These are phyloP conservation scores for Pisolithus albus DNA, from an alignment of 768 basidiomycete genomes.

Conservation along the genomic window DNA sequence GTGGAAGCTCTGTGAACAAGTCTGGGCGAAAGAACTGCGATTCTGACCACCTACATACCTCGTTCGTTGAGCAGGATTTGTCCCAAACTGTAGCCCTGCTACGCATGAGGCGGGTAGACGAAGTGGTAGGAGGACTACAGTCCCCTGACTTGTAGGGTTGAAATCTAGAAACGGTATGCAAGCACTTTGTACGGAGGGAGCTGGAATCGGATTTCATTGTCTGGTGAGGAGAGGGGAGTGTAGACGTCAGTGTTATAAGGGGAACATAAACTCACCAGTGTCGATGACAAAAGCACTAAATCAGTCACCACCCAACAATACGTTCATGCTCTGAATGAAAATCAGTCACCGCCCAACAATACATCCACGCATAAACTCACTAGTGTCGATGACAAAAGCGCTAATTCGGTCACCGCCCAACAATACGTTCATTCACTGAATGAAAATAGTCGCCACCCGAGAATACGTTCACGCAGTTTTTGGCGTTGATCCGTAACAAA, in stretches of 20 bases:
- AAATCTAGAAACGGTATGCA: background rate
- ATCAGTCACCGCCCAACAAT: no score
- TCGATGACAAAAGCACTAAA: background rate
- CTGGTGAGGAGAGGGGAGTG: no score
- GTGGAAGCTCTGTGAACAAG: background rate
- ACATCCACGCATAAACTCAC: no score
- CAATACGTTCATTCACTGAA: background rate
- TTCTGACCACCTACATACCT: background rate
- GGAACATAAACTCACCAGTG: no score
- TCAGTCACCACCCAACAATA: background rate
- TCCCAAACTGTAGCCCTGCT: background rate
- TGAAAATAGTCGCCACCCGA: no score
- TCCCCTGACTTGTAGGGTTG: background rate
- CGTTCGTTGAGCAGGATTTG: background rate
- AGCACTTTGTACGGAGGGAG: background rate
- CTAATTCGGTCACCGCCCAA: background rate
- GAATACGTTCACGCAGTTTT: no score
- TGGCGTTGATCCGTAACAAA: no score
- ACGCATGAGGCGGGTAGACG: background rate
- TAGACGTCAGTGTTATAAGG: no score
- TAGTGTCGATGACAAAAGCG: no score
- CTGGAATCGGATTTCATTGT: background rate
- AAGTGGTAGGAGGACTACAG: no score
- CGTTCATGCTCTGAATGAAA: no score
- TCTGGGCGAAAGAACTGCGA: background rate